phyloP scores from a whole-genome alignment of 495 filamentous ascomycete genomes.

The Aspergillus biplanus region DNA sequence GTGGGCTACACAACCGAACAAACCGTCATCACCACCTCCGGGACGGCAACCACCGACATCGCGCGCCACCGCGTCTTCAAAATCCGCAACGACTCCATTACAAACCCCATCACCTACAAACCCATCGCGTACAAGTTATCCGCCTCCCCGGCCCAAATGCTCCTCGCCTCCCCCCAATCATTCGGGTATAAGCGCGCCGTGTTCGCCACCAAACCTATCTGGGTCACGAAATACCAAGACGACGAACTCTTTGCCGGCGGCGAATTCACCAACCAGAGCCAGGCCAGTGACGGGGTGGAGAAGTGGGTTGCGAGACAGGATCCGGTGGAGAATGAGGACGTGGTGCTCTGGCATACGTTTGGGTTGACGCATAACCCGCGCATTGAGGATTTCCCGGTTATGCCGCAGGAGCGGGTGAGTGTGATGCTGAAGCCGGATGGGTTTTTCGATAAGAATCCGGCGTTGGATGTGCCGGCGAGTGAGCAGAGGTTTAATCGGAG shows the following conservation, averaged over 20 bases:
- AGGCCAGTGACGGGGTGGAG: slow-evolving; percentile 55
- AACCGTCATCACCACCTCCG: slow-evolving; percentile 62
- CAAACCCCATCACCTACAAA: slow-evolving; percentile 74
- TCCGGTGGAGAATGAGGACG: slow-evolving; percentile 51
- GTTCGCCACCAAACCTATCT: slow-evolving; percentile 82
- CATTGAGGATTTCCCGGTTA: slow-evolving; percentile 69
- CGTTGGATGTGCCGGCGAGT: slow-evolving; percentile 63
- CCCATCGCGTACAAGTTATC: slow-evolving; percentile 81
- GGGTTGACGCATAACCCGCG: slow-evolving; percentile 64
- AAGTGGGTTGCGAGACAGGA: slow-evolving; percentile 50
- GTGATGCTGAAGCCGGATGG: slow-evolving; percentile 71
- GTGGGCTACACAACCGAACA: slow-evolving; percentile 71
- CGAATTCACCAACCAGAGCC: slow-evolving; percentile 84
- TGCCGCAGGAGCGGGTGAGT: slow-evolving; percentile 55
- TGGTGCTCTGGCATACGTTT: slow-evolving; percentile 57
- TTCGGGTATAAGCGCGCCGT: slow-evolving; percentile 77
- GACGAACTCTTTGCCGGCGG: slow-evolving; percentile 83
- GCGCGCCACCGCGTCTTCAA: slow-evolving; percentile 75
- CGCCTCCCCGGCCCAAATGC: slow-evolving; percentile 73
- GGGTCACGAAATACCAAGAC: slow-evolving; percentile 79
- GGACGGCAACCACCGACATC: slow-evolving; percentile 65
- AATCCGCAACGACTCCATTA: slow-evolving; percentile 71
- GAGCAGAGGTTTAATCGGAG: slow-evolving; percentile 44
- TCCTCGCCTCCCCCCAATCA: slow-evolving; percentile 70
- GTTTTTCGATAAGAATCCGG: slow-evolving; percentile 78